These are phyloP conservation scores for Zalaria sp. DNA, from an alignment of 2,329 filamentous ascomycete species.

Conservation along the genomic window DNA sequence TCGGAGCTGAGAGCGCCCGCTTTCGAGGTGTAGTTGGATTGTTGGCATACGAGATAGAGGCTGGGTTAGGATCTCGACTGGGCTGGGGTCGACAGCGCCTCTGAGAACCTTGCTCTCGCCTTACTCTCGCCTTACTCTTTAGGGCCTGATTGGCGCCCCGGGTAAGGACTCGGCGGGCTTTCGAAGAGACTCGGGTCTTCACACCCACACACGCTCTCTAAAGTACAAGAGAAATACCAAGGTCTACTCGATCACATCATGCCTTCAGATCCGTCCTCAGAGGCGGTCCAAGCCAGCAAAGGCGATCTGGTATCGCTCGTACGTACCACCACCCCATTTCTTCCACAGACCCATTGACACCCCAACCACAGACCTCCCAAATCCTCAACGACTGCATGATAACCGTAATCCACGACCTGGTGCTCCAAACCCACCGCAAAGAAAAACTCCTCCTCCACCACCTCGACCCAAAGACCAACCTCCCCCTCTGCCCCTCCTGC, in stretches of 20 bases:
- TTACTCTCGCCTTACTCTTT: too few species aligned
- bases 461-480: conserved; percentile 53
- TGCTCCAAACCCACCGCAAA: conserved; percentile 61
- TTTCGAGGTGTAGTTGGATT: too few species aligned
- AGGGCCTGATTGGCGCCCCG: too few species aligned
- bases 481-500: conserved; percentile 62
- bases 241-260: not conserved
- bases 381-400: conserved; percentile 63
- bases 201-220: too few species aligned
- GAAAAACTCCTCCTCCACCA: conserved; percentile 69
- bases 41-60: too few species aligned
- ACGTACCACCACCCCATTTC: not conserved
- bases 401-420: conserved; percentile 62
- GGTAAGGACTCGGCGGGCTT: too few species aligned
- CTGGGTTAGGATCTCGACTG: too few species aligned
- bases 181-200: too few species aligned
- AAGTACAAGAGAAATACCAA: too few species aligned
- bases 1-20: too few species aligned
- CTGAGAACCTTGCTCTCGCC: too few species aligned
- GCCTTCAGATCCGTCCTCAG: not conserved
- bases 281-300: not conserved
- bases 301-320: not conserved
- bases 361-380: conserved; percentile 12
- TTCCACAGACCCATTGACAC: conserved; percentile 22
- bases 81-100: too few species aligned